These are phyloP conservation scores for Fusarium sp. DNA, from an alignment of 2,329 filamentous ascomycete genomes.

Conservation along the genomic window DNA sequence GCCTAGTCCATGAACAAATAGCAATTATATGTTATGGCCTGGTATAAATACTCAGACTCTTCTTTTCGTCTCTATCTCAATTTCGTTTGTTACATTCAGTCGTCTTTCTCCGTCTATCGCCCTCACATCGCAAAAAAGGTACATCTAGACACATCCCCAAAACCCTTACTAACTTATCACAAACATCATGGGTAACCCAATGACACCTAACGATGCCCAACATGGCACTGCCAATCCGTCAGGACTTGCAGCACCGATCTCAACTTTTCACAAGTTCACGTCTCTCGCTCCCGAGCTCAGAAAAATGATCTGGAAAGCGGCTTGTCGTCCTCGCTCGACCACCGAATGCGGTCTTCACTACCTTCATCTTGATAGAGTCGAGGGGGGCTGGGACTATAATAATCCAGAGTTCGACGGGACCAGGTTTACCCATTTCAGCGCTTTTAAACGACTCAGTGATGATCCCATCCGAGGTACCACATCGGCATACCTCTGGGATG, in stretches of 20 bases:
- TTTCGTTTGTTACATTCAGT: no score
- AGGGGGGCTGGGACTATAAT: background rate
- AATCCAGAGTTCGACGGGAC: background rate
- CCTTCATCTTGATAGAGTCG: background rate
- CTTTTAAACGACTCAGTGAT: no score
- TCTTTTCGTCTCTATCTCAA: no score
- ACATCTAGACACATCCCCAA: no score
- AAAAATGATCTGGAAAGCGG: background rate
- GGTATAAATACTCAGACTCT: no score
- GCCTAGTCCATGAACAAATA: no score
- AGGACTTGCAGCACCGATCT: no score
- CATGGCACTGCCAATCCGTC: background rate
- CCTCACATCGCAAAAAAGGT: no score
- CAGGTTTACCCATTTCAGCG: no score
- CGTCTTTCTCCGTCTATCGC: no score
- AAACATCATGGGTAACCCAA: background rate
- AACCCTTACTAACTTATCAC: background rate
- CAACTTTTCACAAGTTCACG: background rate
- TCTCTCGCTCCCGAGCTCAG: background rate
- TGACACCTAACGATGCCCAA: background rate
- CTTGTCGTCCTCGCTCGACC: background rate
- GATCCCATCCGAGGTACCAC: no score
- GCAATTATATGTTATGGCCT: no score
- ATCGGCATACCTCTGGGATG: constrained; percentile 22
- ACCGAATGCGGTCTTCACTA: background rate